Evolutionary conservation across 805 yeast genomes (phyloP), one percentile per base, ranked within the genome.

Genomic region (Yamadazyma paraphyllophila): DNA sequence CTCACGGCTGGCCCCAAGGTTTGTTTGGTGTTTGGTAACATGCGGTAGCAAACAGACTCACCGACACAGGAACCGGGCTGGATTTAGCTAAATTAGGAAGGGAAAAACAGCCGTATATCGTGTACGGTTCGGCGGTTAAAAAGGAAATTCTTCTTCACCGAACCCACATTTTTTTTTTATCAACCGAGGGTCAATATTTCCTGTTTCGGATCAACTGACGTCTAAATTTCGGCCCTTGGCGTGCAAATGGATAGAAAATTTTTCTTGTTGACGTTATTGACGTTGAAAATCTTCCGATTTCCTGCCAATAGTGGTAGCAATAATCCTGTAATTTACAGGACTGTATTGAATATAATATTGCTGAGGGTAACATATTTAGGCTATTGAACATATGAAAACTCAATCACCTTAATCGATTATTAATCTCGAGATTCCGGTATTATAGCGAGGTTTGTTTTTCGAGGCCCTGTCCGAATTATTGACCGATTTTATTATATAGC

Each of bases 271-370:
- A 30, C 26, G 15, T 17, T 4, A 13, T 13, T 15, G 34, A 16
- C 27, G 26, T 17, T 17, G n/a, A 25, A 36, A 36, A 27, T 37
- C 20, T 36, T 17, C 20, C 39, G 2, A 3, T 14, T 7, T 25
- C 5, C 16, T 13, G 12, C 36, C 36, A 29, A n/a, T 20, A 20
- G 14, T 9, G 12, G 25, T 33, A 31, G 7, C 33, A 25, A n/a
- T 14, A 20, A 7, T 41, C 49, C 49, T 46, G 49, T 35, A 13
- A 36, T 11, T 30, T 37, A 34, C 49, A 46, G 49, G 49, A 46
- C 38, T 20, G 16, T 5, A 13, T 13, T 15, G 49, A 43, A 27
- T 43, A 39, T 43, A 42, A 44, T 42, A 36, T 36, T 43, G 41
- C 13, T 25, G 10, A 12, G 27, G 38, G 15, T 32, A 20, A 3